phyloP scores from a whole-genome alignment of 208 protist genomes.

The Zelonia costaricensis region DNA sequence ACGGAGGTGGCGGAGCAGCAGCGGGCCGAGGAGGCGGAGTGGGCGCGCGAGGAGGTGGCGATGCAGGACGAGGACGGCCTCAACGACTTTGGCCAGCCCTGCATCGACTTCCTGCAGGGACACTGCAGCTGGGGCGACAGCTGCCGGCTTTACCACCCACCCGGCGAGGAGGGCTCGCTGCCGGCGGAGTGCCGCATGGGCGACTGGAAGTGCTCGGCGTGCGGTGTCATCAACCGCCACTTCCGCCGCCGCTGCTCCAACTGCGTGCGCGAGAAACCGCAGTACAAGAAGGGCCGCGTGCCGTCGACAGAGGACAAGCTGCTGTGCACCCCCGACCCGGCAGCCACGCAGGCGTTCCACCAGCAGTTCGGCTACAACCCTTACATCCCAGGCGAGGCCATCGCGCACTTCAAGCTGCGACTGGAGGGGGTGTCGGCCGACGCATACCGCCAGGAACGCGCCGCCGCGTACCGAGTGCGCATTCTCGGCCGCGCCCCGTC shows the following conservation, averaged over 20 bases:
- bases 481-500: slow-evolving; percentile 58
- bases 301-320: slow-evolving; percentile 66
- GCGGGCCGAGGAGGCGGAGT: slow-evolving; percentile 76
- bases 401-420: slow-evolving; percentile 73
- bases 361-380: slow-evolving; percentile 92
- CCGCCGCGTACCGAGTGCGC: slow-evolving; percentile 76
- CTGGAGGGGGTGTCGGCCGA: slow-evolving; percentile 36
- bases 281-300: slow-evolving; percentile 80
- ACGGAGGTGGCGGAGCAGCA: slow-evolving; percentile 65
- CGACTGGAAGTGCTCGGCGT: slow-evolving; percentile 91
- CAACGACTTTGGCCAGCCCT: slow-evolving; percentile 91
- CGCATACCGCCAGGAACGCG: slow-evolving; percentile 72
- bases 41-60: slow-evolving; percentile 70
- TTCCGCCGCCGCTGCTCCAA: slow-evolving; percentile 89
- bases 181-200: slow-evolving; percentile 86
- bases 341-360: slow-evolving; percentile 43
- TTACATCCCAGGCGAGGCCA: slow-evolving; percentile 56
- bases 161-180: slow-evolving; percentile 85
- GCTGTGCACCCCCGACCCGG: slow-evolving; percentile 71
- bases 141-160: slow-evolving; percentile 84
- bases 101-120: slow-evolving; percentile 92
- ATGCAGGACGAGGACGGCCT: slow-evolving; percentile 87
- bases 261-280: slow-evolving; percentile 89
- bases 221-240: slow-evolving; percentile 92
- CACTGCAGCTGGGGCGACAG: slow-evolving; percentile 77